Conservation (phyloP, 2,329 filamentous ascomycete genomes). For the Curvularia hawaiiensis region DNA sequence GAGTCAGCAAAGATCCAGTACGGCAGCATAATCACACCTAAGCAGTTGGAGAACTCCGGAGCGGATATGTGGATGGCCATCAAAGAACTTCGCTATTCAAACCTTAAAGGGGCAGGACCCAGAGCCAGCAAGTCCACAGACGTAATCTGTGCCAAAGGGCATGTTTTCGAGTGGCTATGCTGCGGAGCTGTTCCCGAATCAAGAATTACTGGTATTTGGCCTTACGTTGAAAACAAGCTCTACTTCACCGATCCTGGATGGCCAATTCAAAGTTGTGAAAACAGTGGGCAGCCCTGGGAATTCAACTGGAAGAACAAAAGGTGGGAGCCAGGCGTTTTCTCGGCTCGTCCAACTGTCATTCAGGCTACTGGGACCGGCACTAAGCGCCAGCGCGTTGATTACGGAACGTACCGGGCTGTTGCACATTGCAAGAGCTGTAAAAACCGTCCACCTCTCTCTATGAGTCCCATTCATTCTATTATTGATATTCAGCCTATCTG, state of each 20-base stretch:
- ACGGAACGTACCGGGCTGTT: too few species aligned
- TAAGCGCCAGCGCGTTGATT: background rate
- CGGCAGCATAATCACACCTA: background rate
- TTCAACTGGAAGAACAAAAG: background rate
- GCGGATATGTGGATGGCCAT: conserved; percentile 18
- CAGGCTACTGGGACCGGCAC: background rate
- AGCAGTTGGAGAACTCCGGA: background rate
- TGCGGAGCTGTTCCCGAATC: conserved; percentile 14
- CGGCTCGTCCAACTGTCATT: too few species aligned
- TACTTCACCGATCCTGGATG: background rate
- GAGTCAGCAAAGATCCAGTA: background rate
- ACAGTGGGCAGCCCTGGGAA: background rate
- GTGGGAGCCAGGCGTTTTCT: background rate
- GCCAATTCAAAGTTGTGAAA: background rate
- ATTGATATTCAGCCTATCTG: background rate
- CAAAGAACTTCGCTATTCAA: conserved; percentile 14
- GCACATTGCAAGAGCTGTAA: background rate
- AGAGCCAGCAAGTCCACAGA: background rate
- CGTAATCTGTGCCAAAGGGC: conserved; percentile 1
- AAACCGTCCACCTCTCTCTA: background rate
- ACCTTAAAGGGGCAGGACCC: conserved; percentile 3
- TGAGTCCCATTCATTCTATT: background rate
- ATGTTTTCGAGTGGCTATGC: conserved; percentile 26
- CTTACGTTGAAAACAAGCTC: conserved; percentile 20
- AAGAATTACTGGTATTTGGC: conserved; percentile 13